These are phyloP conservation scores for Leccinum boreale DNA, from an alignment of 768 basidiomycete genomes.

Conservation along the genomic window DNA sequence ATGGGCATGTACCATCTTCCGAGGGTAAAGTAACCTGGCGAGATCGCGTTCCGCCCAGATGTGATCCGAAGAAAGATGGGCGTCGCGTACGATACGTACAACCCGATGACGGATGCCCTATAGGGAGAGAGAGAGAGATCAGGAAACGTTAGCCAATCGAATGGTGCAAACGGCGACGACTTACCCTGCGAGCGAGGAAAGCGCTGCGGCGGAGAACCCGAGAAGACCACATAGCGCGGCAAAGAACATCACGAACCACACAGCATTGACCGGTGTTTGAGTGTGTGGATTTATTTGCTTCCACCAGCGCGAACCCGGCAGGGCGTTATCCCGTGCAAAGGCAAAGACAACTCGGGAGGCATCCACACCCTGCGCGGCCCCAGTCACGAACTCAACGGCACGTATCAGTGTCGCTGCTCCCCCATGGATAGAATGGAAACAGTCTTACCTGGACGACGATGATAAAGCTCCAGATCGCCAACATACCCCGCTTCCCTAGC, in stretches of 20 bases:
- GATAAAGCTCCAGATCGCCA: slow-evolving; percentile 68
- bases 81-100: slow-evolving; percentile 62
- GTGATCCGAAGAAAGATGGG: slow-evolving; percentile 73
- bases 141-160: not conserved
- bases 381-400: slow-evolving; percentile 56
- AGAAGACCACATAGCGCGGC: slow-evolving; percentile 59
- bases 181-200: slow-evolving; percentile 67
- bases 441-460: slow-evolving; percentile 54
- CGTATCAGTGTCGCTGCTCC: not conserved
- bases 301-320: slow-evolving; percentile 72
- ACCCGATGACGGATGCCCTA: slow-evolving; percentile 67
- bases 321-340: slow-evolving; percentile 69
- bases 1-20: slow-evolving; percentile 60
- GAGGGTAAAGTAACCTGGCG: slow-evolving; percentile 58
- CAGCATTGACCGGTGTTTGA: slow-evolving; percentile 71
- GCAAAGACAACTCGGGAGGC: slow-evolving; percentile 75
- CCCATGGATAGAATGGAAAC: no score
- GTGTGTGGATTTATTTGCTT: slow-evolving; percentile 56
- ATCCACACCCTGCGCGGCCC: slow-evolving; percentile 72
- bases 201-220: slow-evolving; percentile 61
- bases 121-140: not conserved
- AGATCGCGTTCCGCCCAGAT: slow-evolving; percentile 55
- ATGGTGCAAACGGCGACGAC: slow-evolving; percentile 5
- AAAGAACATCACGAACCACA: slow-evolving; percentile 65
- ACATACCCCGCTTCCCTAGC: slow-evolving; percentile 67